Evolutionary conservation across 345 rosid species (phyloP), one percentile per base, ranked within the genome.

Genomic region (Syzygium jambos): DNA sequence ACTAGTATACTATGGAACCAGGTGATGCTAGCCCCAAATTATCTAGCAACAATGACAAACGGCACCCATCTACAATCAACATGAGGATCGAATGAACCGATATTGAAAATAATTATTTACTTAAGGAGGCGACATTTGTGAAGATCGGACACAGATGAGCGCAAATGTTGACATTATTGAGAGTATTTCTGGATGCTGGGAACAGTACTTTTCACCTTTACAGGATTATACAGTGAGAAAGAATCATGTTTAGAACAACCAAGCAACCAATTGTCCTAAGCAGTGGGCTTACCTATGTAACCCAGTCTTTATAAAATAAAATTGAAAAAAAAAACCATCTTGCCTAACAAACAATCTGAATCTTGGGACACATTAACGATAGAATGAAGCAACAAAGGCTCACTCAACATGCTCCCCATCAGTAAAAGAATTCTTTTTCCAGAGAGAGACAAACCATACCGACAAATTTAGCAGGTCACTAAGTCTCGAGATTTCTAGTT

Each of bases 401-500:
- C 19, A 73, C 46, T 73, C 46, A 73, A 38, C 49, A 38, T 19
- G 27, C 27, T 73, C 82, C 80, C 49, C 82, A 73, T 73, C 27
- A 1, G 46, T 34, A 73, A 14, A 43, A 73, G 43, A 73, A 17
- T 73, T 73, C 49, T 5, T 34, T 38, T 73, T 38, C 82, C 49
- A 34, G 80, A 34, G 82, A 68, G 80, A 73, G 49, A 73, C 19
- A 73, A 73, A 54, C 87, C 95, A 90, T 92, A 98, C 99, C 59
- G 95, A 90, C 84, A 96, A 93, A 84, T 87, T 89, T 84, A 96
- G 89, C 88, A 92, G 90, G 91, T 93, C 91, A 91, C 95, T 91
- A 87, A 98, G 98, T 90, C 91, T 93, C 85, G 92, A 91, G 53
- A 95, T 91, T 86, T 92, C 92, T 63, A 92, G 95, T 94, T 93